Conservation (phyloP, 495 filamentous ascomycete genomes). For the Astrocystis sublimbata region DNA sequence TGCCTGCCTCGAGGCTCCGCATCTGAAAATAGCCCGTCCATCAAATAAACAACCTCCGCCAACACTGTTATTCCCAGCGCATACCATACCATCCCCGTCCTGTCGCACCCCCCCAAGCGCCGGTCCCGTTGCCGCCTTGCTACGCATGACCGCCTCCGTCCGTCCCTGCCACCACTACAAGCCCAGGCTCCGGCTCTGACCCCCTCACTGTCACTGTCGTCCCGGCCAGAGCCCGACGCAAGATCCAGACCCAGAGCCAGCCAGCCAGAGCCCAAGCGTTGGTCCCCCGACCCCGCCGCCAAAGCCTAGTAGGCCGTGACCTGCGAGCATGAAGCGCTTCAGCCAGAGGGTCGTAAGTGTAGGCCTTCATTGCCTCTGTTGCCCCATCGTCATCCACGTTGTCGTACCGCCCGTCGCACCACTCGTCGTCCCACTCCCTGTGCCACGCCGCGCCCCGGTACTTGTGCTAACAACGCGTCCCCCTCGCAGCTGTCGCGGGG, state of each 20-base stretch:
- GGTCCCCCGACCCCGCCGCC: slow-evolving; percentile 30
- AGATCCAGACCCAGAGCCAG: neutral
- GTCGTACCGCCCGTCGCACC: too few relatives aligned
- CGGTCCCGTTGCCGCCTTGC: slow-evolving; percentile 4
- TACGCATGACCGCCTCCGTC: slow-evolving; percentile 5
- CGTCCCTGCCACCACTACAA: neutral
- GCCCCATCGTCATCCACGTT: too few relatives aligned
- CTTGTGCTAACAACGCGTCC: slow-evolving; percentile 11
- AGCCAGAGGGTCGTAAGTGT: slow-evolving; percentile 91
- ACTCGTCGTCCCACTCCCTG: slow-evolving; percentile 21
- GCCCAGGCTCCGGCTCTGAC: slow-evolving; percentile 11
- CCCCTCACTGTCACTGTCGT: slow-evolving; percentile 6
- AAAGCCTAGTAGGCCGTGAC: slow-evolving; percentile 42
- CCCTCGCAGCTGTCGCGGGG: slow-evolving; percentile 78
- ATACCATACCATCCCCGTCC: slow-evolving; percentile 6
- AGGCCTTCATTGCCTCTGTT: slow-evolving; percentile 8
- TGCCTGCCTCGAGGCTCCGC: slow-evolving; percentile 20
- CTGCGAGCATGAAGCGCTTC: slow-evolving; percentile 90
- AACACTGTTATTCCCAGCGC: neutral
- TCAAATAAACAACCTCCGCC: slow-evolving; percentile 13
- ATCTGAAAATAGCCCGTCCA: slow-evolving; percentile 17
- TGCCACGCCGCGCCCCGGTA: neutral
- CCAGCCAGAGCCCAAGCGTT: neutral
- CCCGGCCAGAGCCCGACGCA: neutral
- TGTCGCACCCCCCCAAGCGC: slow-evolving; percentile 10